Percentiles rank a stretch among this genome's conserved stretches.
Evolutionary conservation across 2,329 filamentous ascomycete genomes (phyloP).

Genomic region (Fulvia fulva): DNA sequence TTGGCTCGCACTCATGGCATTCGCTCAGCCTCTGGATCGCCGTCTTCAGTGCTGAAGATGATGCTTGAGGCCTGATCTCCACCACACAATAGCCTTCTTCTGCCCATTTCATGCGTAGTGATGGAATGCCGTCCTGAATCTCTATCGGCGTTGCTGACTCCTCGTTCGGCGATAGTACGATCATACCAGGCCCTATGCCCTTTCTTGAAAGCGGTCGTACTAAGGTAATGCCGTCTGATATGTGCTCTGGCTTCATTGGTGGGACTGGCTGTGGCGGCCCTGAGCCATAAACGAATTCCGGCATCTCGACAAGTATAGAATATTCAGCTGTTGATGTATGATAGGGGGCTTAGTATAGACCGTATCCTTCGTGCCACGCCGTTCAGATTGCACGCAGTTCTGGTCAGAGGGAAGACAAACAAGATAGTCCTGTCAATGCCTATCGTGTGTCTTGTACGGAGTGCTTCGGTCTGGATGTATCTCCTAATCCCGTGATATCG

Average conservation of each 20-base stretch:
- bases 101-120: slow-evolving; percentile 56
- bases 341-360: background rate
- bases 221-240: slow-evolving; percentile 19
- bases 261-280: slow-evolving; percentile 18
- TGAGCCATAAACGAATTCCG: slow-evolving; percentile 22
- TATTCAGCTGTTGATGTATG: background rate
- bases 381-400: no score
- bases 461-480: background rate
- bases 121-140: slow-evolving; percentile 24
- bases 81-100: slow-evolving; percentile 65
- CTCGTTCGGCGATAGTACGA: slow-evolving; percentile 17
- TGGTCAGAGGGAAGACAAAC: no score
- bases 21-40: slow-evolving; percentile 25
- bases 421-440: background rate
- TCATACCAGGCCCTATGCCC: slow-evolving; percentile 22
- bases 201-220: slow-evolving; percentile 19
- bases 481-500: background rate
- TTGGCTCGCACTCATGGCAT: slow-evolving; percentile 34
- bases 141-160: slow-evolving; percentile 14
- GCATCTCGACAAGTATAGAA: slow-evolving; percentile 5
- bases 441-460: background rate
- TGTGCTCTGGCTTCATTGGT: slow-evolving; percentile 17
- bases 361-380: background rate
- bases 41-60: slow-evolving; percentile 9
- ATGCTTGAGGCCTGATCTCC: slow-evolving; percentile 44